phyloP scores from a whole-genome alignment of 179 eudicot genomes.

The Amaranthus tricolor region DNA sequence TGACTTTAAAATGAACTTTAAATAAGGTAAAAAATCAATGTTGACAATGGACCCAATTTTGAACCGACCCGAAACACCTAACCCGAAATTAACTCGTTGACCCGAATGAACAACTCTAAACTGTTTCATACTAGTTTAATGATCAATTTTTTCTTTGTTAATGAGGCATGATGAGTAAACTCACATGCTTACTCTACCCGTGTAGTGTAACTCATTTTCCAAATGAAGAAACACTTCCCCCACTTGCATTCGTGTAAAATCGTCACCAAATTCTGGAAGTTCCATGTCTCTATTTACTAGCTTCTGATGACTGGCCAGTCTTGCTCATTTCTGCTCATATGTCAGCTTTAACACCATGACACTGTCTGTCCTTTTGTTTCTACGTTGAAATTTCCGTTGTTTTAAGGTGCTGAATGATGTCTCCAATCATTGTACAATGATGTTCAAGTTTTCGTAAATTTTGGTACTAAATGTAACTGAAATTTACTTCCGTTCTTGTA shows the following conservation, averaged over 20 bases:
- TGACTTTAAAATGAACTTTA: too few species aligned
- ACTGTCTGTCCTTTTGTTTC: not conserved
- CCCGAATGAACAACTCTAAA: too few species aligned
- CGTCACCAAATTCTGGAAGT: not conserved
- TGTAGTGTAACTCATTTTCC: not conserved
- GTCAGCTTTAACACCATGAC: not conserved
- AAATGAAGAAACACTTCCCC: not conserved
- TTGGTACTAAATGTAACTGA: not conserved
- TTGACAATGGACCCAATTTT: too few species aligned
- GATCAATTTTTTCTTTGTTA: not conserved
- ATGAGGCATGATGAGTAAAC: not conserved
- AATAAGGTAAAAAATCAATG: too few species aligned
- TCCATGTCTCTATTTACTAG: not conserved
- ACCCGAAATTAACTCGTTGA: too few species aligned
- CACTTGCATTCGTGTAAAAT: too few species aligned
- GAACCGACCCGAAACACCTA: too few species aligned
- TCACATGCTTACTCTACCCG: not conserved
- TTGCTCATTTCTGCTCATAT: not conserved
- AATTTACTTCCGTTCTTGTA: slow-evolving; percentile 28
- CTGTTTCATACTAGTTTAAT: not conserved
- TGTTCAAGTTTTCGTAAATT: not conserved
- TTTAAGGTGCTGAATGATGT: not conserved
- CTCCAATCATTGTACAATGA: not conserved
- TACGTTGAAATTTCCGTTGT: not conserved
- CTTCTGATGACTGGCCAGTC: not conserved